Conservation (phyloP, 1,284 basidiomycete species). For the Lignosus rhinocerotis region DNA sequence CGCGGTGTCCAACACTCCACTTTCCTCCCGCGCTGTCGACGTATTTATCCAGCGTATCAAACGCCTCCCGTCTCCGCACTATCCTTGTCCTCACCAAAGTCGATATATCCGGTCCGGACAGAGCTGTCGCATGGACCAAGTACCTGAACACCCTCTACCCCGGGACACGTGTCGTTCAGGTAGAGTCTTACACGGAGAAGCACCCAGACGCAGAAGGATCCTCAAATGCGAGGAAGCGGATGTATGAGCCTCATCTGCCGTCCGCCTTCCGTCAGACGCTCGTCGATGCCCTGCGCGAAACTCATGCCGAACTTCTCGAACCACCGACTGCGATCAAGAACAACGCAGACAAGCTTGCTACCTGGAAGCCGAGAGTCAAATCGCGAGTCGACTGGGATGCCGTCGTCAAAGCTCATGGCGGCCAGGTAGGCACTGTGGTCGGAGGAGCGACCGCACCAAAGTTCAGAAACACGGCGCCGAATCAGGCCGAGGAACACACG, state of each 20-base stretch:
- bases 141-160: constrained; percentile 65
- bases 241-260: constrained; percentile 69
- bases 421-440: constrained; percentile 43
- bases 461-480: constrained; percentile 20
- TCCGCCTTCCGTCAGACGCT: constrained; percentile 59
- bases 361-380: constrained; percentile 71
- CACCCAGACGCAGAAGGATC: constrained; percentile 28
- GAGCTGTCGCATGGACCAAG: constrained; percentile 63
- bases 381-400: constrained; percentile 73
- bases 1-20: constrained; percentile 78
- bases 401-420: constrained; percentile 47
- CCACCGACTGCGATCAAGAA: constrained; percentile 64
- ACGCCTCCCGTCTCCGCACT: constrained; percentile 47
- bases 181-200: constrained; percentile 70
- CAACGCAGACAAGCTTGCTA: constrained; percentile 53
- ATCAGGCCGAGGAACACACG: constrained; percentile 26
- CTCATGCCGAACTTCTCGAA: constrained; percentile 67
- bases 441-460: constrained; percentile 42
- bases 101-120: constrained; percentile 50
- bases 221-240: constrained; percentile 35
- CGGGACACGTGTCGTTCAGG: constrained; percentile 61
- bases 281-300: constrained; percentile 64
- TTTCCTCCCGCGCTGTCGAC: constrained; percentile 57
- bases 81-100: constrained; percentile 87
- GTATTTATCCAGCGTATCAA: constrained; percentile 41